Evolutionary conservation across 2,329 filamentous ascomycete species (phyloP).

Genomic region (Talaromyces rugulosus): DNA sequence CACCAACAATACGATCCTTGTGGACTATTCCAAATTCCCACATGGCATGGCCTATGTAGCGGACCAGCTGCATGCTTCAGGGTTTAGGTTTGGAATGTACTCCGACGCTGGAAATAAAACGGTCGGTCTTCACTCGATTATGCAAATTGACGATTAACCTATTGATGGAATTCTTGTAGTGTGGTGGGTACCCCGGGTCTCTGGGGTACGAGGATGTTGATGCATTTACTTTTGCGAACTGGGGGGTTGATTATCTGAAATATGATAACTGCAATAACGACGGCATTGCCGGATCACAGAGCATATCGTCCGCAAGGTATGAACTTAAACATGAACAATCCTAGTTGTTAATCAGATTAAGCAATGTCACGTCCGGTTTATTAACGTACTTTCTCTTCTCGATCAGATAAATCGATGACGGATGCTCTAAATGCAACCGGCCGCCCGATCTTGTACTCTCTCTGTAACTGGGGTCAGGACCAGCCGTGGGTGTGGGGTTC

Average conservation of each 20-base stretch:
- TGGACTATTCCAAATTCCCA: slow-evolving; percentile 36
- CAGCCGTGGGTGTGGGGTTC: slow-evolving; percentile 24
- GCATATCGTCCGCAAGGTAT: background rate
- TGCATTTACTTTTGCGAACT: slow-evolving; percentile 30
- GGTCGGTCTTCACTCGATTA: too few species aligned
- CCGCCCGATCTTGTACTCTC: slow-evolving; percentile 43
- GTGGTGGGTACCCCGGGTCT: slow-evolving; percentile 41
- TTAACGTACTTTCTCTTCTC: slow-evolving; percentile 19
- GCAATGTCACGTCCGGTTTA: background rate
- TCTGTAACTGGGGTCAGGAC: slow-evolving; percentile 50
- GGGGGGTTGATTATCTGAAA: slow-evolving; percentile 49
- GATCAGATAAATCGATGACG: slow-evolving; percentile 42
- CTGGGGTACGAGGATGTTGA: slow-evolving; percentile 40
- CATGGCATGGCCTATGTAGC: slow-evolving; percentile 42
- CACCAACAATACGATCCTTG: slow-evolving; percentile 9
- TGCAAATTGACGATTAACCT: too few species aligned
- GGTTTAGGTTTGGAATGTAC: slow-evolving; percentile 45
- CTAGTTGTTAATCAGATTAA: background rate
- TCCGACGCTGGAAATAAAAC: slow-evolving; percentile 42
- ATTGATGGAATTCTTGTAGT: slow-evolving; percentile 15
- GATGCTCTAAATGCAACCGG: slow-evolving; percentile 41
- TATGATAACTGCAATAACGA: slow-evolving; percentile 38
- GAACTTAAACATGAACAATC: background rate
- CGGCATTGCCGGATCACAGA: background rate
- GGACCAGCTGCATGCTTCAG: slow-evolving; percentile 32